phyloP scores from a whole-genome alignment of 805 yeast genomes.

The Wickerhamiella kazuoi region DNA sequence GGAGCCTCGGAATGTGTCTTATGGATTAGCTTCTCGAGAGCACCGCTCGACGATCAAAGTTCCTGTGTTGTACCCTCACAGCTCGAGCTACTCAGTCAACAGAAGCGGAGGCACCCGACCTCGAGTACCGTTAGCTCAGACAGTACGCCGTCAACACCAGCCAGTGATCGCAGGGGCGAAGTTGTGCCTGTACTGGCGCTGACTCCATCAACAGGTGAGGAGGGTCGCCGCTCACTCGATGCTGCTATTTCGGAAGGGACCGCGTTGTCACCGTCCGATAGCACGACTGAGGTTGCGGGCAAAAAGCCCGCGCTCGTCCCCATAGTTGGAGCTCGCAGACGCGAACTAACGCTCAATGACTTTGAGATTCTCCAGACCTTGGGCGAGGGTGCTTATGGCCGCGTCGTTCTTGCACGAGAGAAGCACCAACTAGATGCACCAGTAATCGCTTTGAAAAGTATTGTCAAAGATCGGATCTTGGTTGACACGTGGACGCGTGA shows the following conservation, averaged over 20 bases:
- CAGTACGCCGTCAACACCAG: neutral
- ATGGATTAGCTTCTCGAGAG: conserved; percentile 67
- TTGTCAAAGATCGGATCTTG: conserved; percentile 77
- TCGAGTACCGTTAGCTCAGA: neutral
- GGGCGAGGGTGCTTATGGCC: conserved; percentile 97
- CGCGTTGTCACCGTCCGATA: neutral
- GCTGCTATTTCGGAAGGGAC: neutral
- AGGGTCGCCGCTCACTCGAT: neutral
- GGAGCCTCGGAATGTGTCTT: conserved; percentile 40
- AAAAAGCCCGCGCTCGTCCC: neutral
- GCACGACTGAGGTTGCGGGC: neutral
- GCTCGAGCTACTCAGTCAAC: conserved; percentile 17
- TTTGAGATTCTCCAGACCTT: conserved; percentile 54
- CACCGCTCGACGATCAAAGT: conserved; percentile 12
- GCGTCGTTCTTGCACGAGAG: conserved; percentile 59
- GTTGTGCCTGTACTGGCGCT: neutral
- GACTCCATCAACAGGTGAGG: neutral
- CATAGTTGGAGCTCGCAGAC: conserved; percentile 45
- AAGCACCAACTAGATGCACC: conserved; percentile 42
- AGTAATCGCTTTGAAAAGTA: conserved; percentile 63
- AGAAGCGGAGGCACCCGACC: neutral
- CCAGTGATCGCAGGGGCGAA: neutral
- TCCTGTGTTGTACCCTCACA: conserved; percentile 34
- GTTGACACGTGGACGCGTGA: conserved; percentile 98
- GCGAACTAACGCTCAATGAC: conserved; percentile 55